Conservation (phyloP, 768 basidiomycete species). For the Porpolomopsis calyptriformis region DNA sequence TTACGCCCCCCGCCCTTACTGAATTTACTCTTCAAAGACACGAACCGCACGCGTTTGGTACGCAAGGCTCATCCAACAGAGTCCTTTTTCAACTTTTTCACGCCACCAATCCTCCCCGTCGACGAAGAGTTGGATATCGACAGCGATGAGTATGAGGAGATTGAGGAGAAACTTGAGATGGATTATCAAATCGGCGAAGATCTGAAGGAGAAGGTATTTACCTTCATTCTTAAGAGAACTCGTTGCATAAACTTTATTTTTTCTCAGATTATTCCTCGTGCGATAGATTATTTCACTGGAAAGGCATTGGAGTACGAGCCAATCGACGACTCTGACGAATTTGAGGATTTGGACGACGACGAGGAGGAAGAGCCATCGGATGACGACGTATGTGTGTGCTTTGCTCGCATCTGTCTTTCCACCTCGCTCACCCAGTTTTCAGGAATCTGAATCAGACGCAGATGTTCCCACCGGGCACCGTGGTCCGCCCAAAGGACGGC, state of each 20-base stretch:
- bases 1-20: constrained; percentile 2
- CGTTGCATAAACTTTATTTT: not conserved
- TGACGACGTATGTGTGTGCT: constrained; percentile 36
- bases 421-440: not conserved
- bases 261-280: constrained; percentile 79
- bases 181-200: constrained; percentile 99
- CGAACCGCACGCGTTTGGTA: constrained; percentile 72
- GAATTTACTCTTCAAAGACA: constrained; percentile 42
- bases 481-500: constrained; percentile 47
- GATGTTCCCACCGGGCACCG: constrained; percentile 52
- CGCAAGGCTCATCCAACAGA: constrained; percentile 84
- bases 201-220: constrained; percentile 84
- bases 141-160: constrained; percentile 77
- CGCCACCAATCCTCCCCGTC: constrained; percentile 62
- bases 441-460: constrained; percentile 65
- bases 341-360: constrained; percentile 50
- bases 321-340: constrained; percentile 42
- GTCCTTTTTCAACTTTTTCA: constrained; percentile 99
- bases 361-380: constrained; percentile 50
- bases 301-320: constrained; percentile 83
- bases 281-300: constrained; percentile 95
- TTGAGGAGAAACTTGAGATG: constrained; percentile 88
- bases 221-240: not conserved
- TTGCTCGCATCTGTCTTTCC: constrained; percentile 5
- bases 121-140: constrained; percentile 65